Conservation (phyloP, 2,329 filamentous ascomycete genomes). For the Ceratocystis huliohia region DNA sequence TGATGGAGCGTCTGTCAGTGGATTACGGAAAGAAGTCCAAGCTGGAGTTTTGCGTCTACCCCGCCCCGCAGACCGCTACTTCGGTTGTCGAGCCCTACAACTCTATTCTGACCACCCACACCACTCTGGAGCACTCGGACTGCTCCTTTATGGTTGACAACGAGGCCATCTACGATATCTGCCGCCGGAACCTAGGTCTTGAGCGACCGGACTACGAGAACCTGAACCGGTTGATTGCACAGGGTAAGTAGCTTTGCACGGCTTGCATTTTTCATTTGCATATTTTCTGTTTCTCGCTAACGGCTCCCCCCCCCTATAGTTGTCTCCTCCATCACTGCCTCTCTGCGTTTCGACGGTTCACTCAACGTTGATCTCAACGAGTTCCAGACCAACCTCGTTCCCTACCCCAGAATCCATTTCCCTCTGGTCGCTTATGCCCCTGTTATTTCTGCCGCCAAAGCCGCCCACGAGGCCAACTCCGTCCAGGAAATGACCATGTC, state of each 20-base stretch:
- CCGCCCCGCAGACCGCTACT: constrained; percentile 89
- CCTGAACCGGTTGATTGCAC: constrained; percentile 95
- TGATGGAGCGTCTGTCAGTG: constrained; percentile 97
- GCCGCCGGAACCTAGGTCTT: constrained; percentile 91
- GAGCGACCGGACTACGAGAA: constrained; percentile 98
- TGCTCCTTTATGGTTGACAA: constrained; percentile 99
- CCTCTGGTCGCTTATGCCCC: constrained; percentile 93
- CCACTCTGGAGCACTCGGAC: constrained; percentile 97
- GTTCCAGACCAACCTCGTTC: constrained; percentile 99
- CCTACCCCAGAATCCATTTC: constrained; percentile 98
- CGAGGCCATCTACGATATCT: constrained; percentile 99
- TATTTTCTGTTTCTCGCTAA: constrained; percentile 24
- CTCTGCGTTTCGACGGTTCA: constrained; percentile 94
- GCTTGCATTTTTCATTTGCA: not conserved
- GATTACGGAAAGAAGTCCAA: constrained; percentile 99
- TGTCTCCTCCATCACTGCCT: constrained; percentile 95
- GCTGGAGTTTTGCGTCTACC: constrained; percentile 99
- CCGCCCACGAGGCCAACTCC: constrained; percentile 93
- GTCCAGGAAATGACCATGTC: constrained; percentile 97
- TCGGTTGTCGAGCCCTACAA: constrained; percentile 99
- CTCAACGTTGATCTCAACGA: constrained; percentile 99
- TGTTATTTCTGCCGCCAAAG: constrained; percentile 88
- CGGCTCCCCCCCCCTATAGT: constrained; percentile 42
- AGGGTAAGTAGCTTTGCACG: constrained; percentile 44
- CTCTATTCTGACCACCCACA: constrained; percentile 98